phyloP scores from a whole-genome alignment of 139 green algal species.

The Chlamydomonas asymmetrica region DNA sequence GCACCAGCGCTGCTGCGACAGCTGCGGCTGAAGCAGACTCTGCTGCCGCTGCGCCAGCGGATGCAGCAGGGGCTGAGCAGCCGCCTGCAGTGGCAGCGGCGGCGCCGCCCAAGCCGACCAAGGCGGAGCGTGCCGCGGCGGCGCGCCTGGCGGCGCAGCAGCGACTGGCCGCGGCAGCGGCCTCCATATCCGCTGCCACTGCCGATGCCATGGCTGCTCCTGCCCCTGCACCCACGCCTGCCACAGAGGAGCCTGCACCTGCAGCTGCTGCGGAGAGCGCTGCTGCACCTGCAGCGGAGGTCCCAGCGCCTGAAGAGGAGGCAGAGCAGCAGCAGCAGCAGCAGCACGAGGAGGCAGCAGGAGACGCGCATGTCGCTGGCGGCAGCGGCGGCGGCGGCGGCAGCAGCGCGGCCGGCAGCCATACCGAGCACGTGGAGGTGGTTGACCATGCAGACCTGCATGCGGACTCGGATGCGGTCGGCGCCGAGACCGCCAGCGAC shows the following conservation, averaged over 20 bases:
- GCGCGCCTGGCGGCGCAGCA: background rate
- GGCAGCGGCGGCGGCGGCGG: background rate
- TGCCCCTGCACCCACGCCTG: too few species aligned
- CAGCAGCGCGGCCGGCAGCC: background rate
- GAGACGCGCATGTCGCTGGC: background rate
- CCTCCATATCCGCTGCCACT: too few species aligned
- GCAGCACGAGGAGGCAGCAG: background rate
- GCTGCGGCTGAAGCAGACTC: too few species aligned
- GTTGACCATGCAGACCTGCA: background rate
- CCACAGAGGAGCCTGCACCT: too few species aligned
- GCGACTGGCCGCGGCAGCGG: too few species aligned
- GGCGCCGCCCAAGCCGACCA: background rate
- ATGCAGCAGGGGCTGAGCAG: background rate
- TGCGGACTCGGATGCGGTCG: constrained; percentile 14
- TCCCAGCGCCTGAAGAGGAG: background rate
- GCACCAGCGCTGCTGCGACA: background rate
- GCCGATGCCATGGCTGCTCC: too few species aligned
- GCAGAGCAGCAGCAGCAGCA: background rate
- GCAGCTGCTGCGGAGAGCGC: too few species aligned
- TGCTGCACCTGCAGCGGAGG: background rate
- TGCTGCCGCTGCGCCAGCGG: background rate
- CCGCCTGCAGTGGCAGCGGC: background rate
- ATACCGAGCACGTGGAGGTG: background rate
- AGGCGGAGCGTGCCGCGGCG: background rate
- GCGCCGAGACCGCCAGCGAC: constrained; percentile 24